These are phyloP conservation scores for Aspergillus unguis DNA, from an alignment of 2,329 filamentous ascomycete genomes.

Conservation along the genomic window DNA sequence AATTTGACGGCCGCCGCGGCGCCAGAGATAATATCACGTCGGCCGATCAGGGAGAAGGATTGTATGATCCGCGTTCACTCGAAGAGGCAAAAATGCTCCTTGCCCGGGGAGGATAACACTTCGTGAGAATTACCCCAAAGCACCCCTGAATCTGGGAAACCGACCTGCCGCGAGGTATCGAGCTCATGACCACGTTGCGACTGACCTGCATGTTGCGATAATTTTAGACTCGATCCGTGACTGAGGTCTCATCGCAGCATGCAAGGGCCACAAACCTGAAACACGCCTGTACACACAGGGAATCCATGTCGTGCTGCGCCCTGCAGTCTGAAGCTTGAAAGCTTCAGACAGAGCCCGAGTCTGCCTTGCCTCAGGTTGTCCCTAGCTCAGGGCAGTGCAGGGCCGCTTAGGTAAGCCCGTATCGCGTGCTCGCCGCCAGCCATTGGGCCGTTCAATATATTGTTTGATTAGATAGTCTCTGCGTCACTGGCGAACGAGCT, in stretches of 20 bases:
- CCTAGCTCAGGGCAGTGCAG: slow-evolving; percentile 1
- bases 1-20: not conserved
- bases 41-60: slow-evolving; percentile 6
- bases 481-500: not conserved
- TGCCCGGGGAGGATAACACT: not conserved
- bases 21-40: not conserved
- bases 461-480: not conserved
- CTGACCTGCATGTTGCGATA: not conserved
- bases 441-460: not conserved
- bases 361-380: slow-evolving; percentile 10
- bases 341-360: slow-evolving; percentile 4
- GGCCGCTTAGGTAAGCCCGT: slow-evolving; percentile 4
- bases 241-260: not conserved
- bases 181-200: not conserved
- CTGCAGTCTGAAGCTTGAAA: slow-evolving; percentile 3
- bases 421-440: not conserved
- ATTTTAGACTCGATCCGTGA: not conserved
- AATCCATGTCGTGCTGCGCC: slow-evolving; percentile 8
- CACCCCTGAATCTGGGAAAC: no score
- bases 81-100: not conserved
- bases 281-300: slow-evolving; percentile 4
- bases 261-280: slow-evolving; percentile 9
- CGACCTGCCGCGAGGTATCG: not conserved
- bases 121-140: no score
- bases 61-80: not conserved